These are phyloP conservation scores for Acer saccharum DNA, from an alignment of 345 rosid species.

Conservation along the genomic window DNA sequence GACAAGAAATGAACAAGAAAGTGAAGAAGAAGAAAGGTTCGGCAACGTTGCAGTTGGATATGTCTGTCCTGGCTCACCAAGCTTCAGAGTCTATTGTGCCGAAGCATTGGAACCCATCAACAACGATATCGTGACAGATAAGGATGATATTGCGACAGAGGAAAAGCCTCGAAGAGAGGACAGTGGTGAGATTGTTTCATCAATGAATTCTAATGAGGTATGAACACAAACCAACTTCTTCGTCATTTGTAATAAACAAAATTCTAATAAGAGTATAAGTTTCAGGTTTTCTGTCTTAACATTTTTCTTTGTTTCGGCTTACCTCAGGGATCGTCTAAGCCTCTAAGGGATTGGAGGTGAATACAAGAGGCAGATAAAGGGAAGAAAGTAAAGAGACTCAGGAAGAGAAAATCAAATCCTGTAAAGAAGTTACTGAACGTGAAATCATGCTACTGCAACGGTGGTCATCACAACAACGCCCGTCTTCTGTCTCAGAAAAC, in stretches of 20 bases:
- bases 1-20: constrained; percentile 12
- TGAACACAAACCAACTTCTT: background rate
- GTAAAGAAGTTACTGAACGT: constrained; percentile 31
- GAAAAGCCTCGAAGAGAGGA: background rate
- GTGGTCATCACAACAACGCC: constrained; percentile 12
- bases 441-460: constrained; percentile 33
- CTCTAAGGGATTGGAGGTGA: constrained; percentile 11
- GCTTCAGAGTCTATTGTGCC: constrained; percentile 38
- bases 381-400: constrained; percentile 18
- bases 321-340: constrained; percentile 12
- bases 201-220: constrained; percentile 12
- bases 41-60: background rate
- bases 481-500: constrained; percentile 18
- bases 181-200: background rate
- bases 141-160: background rate
- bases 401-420: constrained; percentile 21
- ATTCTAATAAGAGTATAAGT: too few relatives aligned
- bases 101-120: constrained; percentile 8
- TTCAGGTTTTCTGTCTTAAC: background rate
- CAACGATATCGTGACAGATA: background rate
- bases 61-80: constrained; percentile 32
- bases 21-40: constrained; percentile 10
- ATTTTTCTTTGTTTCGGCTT: background rate
- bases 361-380: constrained; percentile 18
- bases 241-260: too few relatives aligned